Evolutionary conservation across 78 protist genomes (phyloP), one percentile per base, ranked within the genome.

Genomic region (Dictyostelium citrinum): DNA sequence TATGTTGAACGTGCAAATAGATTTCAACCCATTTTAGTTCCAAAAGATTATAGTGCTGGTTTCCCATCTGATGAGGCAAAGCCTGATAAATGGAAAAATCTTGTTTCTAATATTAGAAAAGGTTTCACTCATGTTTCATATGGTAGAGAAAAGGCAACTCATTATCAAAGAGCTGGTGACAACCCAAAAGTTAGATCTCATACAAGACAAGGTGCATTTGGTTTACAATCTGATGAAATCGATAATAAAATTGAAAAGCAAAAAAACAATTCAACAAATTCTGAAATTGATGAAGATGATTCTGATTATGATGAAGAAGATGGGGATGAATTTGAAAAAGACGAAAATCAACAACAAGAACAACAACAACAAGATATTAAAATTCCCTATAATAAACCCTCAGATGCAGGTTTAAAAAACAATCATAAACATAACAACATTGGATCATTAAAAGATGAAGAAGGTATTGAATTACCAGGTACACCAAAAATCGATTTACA

Each of bases 1-100:
- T 41, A 76, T 60, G 41, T 68, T 16, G 55, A 67, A 1, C 46
- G 85, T 3, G 67, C 74, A 51, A 43, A 88, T 67, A 86, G 31
- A 33, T 75, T 75, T 4, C 39, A 76, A n/a, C 92, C 92, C 9
- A 46, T 60, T 20, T 75, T 88, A 1, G 37, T 88, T 27, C 93
- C 93, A 49, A 61, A 29, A 22, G 29, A 80, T 35, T 80, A 22
- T 33, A 12, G n/a, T n/a, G n/a, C 29, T 2, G 45, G 20, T 3
- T 37, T 37, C 9, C 27, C 27, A n/a, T 22, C 45, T 1, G 74
- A 80, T 17, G 20, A 35, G 9, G n/a, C 60, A 22, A 27, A 82
- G 24, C 29, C 46, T 1, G 45, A 58, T 41, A 35, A 31, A 27
- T 35, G 70, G 24, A 58, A 41, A 16, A 82, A 82, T 64, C 11